phyloP scores from a whole-genome alignment of 345 rosid genomes.

The Populus ilicifolia region DNA sequence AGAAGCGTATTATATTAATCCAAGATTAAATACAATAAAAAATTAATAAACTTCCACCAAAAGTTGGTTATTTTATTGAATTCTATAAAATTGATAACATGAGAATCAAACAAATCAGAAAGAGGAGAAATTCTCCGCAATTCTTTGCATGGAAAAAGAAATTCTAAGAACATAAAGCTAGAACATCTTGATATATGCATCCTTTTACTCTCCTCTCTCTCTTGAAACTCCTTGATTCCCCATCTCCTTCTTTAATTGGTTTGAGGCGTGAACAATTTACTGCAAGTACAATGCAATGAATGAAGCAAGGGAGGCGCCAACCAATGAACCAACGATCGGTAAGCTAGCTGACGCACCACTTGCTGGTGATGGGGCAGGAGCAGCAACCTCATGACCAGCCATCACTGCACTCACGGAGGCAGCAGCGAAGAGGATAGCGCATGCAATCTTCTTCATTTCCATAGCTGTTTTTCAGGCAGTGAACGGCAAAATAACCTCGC shows the following conservation, averaged over 20 bases:
- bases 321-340: slow-evolving; percentile 30
- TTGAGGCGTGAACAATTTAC: neutral
- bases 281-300: slow-evolving; percentile 30
- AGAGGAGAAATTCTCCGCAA: neutral
- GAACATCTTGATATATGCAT: neutral
- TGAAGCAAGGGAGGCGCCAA: slow-evolving; percentile 39
- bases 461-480: slow-evolving; percentile 2
- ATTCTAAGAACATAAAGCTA: neutral
- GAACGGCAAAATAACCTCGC: slow-evolving; percentile 1
- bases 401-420: slow-evolving; percentile 47
- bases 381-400: slow-evolving; percentile 40
- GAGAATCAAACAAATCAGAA: neutral
- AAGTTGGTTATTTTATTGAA: neutral
- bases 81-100: neutral
- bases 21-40: neutral
- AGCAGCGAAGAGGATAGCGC: slow-evolving; percentile 43
- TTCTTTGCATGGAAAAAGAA: neutral
- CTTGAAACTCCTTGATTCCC: neutral
- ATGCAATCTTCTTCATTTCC: slow-evolving; percentile 69
- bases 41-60: neutral
- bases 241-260: neutral
- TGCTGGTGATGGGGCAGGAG: slow-evolving; percentile 29
- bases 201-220: neutral
- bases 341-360: slow-evolving; percentile 22
- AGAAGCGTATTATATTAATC: too few relatives aligned